A percentile compares a stretch with the other conserved stretches of the same genome.
These are phyloP conservation scores for Candida tammaniensis DNA, from an alignment of 805 yeast species.

Conservation along the genomic window DNA sequence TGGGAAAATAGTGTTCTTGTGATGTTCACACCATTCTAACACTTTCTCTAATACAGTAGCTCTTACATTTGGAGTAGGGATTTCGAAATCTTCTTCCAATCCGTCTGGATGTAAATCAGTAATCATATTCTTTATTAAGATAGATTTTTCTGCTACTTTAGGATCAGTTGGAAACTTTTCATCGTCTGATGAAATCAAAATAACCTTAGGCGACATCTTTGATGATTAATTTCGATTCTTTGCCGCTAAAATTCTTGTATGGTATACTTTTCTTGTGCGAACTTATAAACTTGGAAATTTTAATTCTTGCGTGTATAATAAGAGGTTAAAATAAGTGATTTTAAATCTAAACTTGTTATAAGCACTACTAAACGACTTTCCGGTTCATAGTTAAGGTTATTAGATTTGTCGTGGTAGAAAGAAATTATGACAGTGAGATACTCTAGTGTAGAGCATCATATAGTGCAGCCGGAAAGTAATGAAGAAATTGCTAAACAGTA, in stretches of 20 bases:
- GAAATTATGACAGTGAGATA: too few species aligned
- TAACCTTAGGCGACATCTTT: conserved; percentile 34
- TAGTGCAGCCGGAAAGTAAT: conserved; percentile 16
- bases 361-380: too few species aligned
- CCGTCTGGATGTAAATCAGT: conserved; percentile 60
- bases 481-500: conserved; percentile 37
- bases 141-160: conserved; percentile 81
- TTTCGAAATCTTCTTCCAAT: conserved; percentile 69
- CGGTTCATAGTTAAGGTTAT: too few species aligned
- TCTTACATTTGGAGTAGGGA: conserved; percentile 90
- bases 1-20: conserved; percentile 72
- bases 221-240: neutral
- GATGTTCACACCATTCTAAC: conserved; percentile 93
- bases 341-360: too few species aligned
- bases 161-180: conserved; percentile 72
- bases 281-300: too few species aligned
- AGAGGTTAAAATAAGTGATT: too few species aligned
- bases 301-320: too few species aligned
- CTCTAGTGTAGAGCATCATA: conserved; percentile 6
- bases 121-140: conserved; percentile 80
- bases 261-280: too few species aligned
- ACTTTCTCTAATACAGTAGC: conserved; percentile 84
- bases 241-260: too few species aligned
- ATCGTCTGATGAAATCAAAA: conserved; percentile 73
- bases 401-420: too few species aligned